Percentiles rank a stretch among this genome's conserved stretches.
phyloP scores from a whole-genome alignment of 1,284 basidiomycete species.

The Ustilago sp. region DNA sequence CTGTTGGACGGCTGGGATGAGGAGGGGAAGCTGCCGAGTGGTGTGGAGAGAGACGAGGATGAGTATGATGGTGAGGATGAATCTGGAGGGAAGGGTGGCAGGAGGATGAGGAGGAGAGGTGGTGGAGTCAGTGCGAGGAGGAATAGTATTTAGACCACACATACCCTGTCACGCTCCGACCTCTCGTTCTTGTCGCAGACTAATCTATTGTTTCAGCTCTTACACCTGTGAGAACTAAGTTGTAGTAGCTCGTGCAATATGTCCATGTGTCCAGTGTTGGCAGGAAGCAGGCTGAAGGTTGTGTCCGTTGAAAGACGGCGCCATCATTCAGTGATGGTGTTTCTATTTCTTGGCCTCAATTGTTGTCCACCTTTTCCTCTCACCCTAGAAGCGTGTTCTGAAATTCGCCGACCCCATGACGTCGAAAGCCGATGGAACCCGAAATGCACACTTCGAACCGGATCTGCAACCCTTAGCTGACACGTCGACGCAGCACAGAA shows the following conservation, averaged over 20 bases:
- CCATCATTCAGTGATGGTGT: not conserved
- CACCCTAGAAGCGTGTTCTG: not conserved
- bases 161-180: not conserved
- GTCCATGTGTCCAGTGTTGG: not conserved
- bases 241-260: not conserved
- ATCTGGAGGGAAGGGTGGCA: constrained; percentile 6
- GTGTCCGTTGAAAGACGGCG: not conserved
- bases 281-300: not conserved
- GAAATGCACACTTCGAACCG: not conserved
- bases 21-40: constrained; percentile 82
- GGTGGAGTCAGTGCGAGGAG: constrained; percentile 52
- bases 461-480: constrained; percentile 1
- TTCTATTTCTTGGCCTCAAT: not conserved
- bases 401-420: not conserved
- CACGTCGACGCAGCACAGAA: constrained; percentile 9
- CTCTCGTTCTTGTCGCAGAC: not conserved
- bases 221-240: too few relatives aligned
- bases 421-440: not conserved
- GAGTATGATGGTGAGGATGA: constrained; percentile 28
- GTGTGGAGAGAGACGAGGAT: constrained; percentile 72
- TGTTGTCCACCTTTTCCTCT: not conserved
- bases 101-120: constrained; percentile 17
- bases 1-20: constrained; percentile 83
- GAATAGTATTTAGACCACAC: constrained; percentile 48
- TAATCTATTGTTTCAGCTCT: not conserved